phyloP scores from a whole-genome alignment of 805 yeast genomes.

The Barnettozyma pratensis region DNA sequence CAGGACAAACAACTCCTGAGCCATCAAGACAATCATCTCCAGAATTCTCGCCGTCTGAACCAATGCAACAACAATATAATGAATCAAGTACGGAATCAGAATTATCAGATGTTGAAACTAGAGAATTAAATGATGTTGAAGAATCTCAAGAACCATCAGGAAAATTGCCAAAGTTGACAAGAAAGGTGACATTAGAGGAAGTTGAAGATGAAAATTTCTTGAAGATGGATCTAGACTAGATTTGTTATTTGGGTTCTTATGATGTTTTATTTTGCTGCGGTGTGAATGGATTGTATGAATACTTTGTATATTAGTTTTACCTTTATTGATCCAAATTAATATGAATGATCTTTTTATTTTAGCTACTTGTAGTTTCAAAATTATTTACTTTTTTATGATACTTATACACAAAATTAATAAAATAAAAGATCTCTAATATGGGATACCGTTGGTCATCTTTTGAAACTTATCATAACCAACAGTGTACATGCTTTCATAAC shows the following conservation, averaged over 20 bases:
- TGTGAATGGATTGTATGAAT: background rate
- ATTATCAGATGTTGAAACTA: background rate
- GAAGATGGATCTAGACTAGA: conserved; percentile 11
- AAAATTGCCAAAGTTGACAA: conserved; percentile 17
- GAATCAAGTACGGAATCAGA: background rate
- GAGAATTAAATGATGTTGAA: conserved; percentile 1
- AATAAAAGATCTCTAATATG: conserved; percentile 44
- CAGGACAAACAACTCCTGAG: conserved; percentile 1
- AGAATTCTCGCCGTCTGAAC: background rate
- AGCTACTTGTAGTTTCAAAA: background rate
- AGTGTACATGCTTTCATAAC: conserved; percentile 84
- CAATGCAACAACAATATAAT: too few species aligned
- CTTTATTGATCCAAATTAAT: background rate
- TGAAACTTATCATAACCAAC: conserved; percentile 98
- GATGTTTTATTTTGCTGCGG: too few species aligned
- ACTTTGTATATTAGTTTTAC: background rate
- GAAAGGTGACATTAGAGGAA: conserved; percentile 20
- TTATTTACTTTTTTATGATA: too few species aligned
- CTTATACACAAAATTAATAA: background rate
- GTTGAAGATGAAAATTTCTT: conserved; percentile 20
- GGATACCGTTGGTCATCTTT: conserved; percentile 93
- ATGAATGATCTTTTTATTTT: background rate
- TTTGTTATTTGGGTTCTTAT: too few species aligned
- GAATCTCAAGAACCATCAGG: background rate
- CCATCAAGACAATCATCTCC: background rate